phyloP scores from a whole-genome alignment of 1,284 basidiomycete species.

The Cutaneotrichosporon cutaneum region DNA sequence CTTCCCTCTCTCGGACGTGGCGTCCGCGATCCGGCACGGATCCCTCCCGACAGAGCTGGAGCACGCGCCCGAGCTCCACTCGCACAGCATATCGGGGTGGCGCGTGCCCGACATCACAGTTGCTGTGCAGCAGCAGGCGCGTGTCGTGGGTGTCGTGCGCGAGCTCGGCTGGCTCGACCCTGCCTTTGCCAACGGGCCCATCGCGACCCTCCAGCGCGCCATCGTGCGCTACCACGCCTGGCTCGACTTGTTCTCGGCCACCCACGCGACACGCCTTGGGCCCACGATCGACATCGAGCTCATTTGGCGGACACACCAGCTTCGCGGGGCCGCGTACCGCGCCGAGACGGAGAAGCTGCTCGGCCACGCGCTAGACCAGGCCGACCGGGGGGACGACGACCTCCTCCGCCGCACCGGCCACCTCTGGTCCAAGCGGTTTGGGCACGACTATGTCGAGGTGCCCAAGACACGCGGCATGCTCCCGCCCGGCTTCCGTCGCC shows the following conservation, averaged over 20 bases:
- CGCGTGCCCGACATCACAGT: conserved; percentile 32
- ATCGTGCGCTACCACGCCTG: conserved; percentile 47
- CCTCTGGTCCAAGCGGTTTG: conserved; percentile 33
- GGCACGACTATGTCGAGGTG: conserved; percentile 25
- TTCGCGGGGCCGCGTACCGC: conserved; percentile 34
- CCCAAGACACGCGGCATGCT: not conserved
- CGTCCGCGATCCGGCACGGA: conserved; percentile 12
- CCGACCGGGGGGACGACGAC: conserved; percentile 25
- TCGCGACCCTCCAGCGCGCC: conserved; percentile 31
- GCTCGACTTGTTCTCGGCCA: conserved; percentile 39
- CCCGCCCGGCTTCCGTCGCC: not conserved
- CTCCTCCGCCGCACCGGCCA: conserved; percentile 26
- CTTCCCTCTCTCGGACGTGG: conserved; percentile 25
- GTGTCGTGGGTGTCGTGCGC: conserved; percentile 32
- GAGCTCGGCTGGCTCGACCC: conserved; percentile 36
- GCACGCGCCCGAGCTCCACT: conserved; percentile 5
- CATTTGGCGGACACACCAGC: conserved; percentile 52
- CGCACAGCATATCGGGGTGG: conserved; percentile 25
- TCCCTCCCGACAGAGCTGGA: conserved; percentile 15
- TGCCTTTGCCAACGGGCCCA: conserved; percentile 17
- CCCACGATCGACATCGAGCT: conserved; percentile 46
- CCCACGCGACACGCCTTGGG: conserved; percentile 25
- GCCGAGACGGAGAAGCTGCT: conserved; percentile 33
- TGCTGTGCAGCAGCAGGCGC: conserved; percentile 38
- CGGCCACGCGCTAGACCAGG: conserved; percentile 19